Percentiles rank a stretch among this genome's conserved stretches.
These are phyloP conservation scores for Yarrowia deformans DNA, from an alignment of 805 yeast genomes.

Conservation along the genomic window DNA sequence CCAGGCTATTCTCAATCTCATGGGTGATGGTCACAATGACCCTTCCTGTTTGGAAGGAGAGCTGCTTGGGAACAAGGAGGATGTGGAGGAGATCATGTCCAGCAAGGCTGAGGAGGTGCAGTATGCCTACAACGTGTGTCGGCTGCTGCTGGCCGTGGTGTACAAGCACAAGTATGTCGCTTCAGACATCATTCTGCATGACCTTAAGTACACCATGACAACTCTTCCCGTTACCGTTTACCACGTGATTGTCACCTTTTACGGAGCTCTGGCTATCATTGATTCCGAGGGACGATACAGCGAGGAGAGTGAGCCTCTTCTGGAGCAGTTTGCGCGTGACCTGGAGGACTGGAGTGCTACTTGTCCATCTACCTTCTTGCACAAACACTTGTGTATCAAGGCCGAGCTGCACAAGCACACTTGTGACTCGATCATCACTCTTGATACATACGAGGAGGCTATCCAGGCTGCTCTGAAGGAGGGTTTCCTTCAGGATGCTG, in stretches of 20 bases:
- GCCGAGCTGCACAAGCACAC: constrained; percentile 50
- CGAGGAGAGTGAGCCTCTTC: constrained; percentile 45
- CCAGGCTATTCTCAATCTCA: constrained; percentile 43
- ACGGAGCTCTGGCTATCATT: constrained; percentile 46
- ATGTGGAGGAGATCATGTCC: constrained; percentile 39
- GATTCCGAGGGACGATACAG: constrained; percentile 43
- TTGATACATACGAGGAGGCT: constrained; percentile 58
- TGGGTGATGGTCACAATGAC: constrained; percentile 42
- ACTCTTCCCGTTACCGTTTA: constrained; percentile 45
- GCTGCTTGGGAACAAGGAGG: constrained; percentile 42
- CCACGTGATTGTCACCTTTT: constrained; percentile 45
- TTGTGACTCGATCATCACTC: constrained; percentile 51
- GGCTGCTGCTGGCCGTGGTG: constrained; percentile 44
- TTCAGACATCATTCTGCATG: constrained; percentile 43
- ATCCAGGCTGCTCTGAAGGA: constrained; percentile 52
- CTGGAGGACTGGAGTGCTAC: constrained; percentile 52
- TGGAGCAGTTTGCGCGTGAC: constrained; percentile 46
- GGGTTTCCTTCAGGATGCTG: constrained; percentile 53
- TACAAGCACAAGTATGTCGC: constrained; percentile 44
- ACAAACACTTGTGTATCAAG: constrained; percentile 52
- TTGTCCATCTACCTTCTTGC: constrained; percentile 53
- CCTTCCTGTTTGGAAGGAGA: constrained; percentile 44
- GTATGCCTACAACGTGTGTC: constrained; percentile 44
- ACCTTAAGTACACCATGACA: constrained; percentile 43
- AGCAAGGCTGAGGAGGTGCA: constrained; percentile 42